Conservation (phyloP, 352 stramenopile species). For the Phytophthora macrochlamydospora region DNA sequence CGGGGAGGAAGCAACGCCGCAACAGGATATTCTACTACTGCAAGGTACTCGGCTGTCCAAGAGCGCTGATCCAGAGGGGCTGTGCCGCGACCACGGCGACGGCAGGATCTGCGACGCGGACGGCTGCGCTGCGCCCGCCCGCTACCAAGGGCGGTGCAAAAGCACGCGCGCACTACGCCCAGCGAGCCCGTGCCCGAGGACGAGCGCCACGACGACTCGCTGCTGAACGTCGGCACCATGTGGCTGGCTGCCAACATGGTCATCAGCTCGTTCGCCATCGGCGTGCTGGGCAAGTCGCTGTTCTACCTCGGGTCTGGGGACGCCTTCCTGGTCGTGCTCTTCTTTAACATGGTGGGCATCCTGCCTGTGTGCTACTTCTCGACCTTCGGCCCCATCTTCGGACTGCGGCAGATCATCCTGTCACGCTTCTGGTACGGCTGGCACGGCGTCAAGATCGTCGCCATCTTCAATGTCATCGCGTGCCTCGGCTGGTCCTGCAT, state of each 20-base stretch:
- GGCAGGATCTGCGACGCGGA: no score
- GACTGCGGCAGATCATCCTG: slow-evolving; percentile 54
- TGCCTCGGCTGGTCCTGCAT: slow-evolving; percentile 52
- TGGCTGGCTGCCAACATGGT: slow-evolving; percentile 56
- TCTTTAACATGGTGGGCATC: slow-evolving; percentile 49
- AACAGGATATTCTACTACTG: no score
- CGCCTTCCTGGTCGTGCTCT: slow-evolving; percentile 48
- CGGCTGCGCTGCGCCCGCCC: no score
- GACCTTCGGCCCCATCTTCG: slow-evolving; percentile 48
- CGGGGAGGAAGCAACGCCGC: no score
- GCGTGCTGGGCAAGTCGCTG: slow-evolving; percentile 51
- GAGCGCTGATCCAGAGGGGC: no score
- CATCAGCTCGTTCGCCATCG: slow-evolving; percentile 51
- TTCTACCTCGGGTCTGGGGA: slow-evolving; percentile 46
- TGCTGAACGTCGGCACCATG: slow-evolving; percentile 50
- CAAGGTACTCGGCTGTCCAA: no score
- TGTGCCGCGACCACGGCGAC: no score
- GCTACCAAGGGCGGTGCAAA: no score
- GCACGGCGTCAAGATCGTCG: slow-evolving; percentile 50
- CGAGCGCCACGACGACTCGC: slow-evolving; percentile 45
- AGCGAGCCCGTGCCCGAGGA: slow-evolving; percentile 51
- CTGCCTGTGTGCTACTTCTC: slow-evolving; percentile 53
- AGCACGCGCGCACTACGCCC: no score
- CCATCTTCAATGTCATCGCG: slow-evolving; percentile 49
- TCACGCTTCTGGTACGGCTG: slow-evolving; percentile 57